Conservation (phyloP, 106 monocot genomes). For the Apostasia ramifera region DNA sequence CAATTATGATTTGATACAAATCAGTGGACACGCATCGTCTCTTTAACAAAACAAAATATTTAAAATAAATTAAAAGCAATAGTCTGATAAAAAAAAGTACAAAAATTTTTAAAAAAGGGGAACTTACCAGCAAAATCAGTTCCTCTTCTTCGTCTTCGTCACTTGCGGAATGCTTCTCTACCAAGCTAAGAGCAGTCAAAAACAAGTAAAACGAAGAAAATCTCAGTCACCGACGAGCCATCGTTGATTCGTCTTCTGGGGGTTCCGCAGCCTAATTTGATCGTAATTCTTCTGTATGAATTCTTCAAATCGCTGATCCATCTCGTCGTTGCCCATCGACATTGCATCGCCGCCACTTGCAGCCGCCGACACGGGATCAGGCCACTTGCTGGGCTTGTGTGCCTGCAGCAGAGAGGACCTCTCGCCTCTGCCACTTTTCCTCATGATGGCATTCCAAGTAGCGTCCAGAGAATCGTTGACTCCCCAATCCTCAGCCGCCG, state of each 20-base stretch:
- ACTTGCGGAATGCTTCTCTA: too few relatives aligned
- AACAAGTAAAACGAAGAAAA: neutral
- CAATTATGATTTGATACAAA: too few relatives aligned
- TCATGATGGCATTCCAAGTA: constrained; percentile 44
- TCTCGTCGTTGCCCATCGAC: constrained; percentile 31
- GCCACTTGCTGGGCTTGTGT: neutral
- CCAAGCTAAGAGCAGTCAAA: too few relatives aligned
- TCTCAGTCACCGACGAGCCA: neutral
- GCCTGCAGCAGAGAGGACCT: constrained; percentile 7
- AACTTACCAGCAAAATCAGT: too few relatives aligned
- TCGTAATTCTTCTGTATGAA: constrained; percentile 71
- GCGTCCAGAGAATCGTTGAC: constrained; percentile 37
- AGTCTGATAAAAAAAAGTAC: too few relatives aligned
- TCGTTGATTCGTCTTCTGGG: neutral
- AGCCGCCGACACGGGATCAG: neutral
- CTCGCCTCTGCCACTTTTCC: constrained; percentile 14
- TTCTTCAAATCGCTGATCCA: constrained; percentile 48
- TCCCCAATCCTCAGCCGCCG: constrained; percentile 1
- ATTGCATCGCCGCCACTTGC: neutral
- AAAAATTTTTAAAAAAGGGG: too few relatives aligned
- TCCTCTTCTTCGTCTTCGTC: too few relatives aligned
- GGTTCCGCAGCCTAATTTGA: constrained; percentile 31
- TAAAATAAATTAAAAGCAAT: too few relatives aligned
- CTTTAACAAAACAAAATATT: too few relatives aligned
- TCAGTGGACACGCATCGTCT: too few relatives aligned